phyloP scores from a whole-genome alignment of 2,329 filamentous ascomycete genomes.

The Macroventuria anomochaeta region DNA sequence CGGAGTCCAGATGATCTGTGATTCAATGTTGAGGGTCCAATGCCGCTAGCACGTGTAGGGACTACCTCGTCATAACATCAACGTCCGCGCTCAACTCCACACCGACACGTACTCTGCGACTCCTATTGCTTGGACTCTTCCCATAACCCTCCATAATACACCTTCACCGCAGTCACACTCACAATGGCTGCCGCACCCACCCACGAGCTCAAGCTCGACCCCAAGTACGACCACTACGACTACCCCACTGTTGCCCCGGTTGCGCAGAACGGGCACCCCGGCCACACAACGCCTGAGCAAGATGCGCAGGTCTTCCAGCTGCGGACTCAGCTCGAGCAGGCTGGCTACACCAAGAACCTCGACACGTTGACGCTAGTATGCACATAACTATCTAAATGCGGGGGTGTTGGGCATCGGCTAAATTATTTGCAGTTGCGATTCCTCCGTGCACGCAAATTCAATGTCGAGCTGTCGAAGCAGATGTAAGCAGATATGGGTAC shows the following conservation, averaged over 20 bases:
- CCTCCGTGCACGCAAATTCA: constrained; percentile 92
- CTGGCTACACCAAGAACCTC: constrained; percentile 81
- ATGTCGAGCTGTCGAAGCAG: constrained; percentile 79
- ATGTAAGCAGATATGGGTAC: constrained; percentile 70
- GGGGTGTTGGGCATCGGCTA: constrained; percentile 21
- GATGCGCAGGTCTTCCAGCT: constrained; percentile 89
- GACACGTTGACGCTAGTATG: constrained; percentile 90
- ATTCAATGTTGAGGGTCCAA: constrained; percentile 13
- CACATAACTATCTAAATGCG: not conserved
- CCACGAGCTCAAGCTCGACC: constrained; percentile 64
- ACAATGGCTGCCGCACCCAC: constrained; percentile 42
- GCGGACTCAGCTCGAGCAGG: constrained; percentile 80
- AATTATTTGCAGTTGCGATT: constrained; percentile 72
- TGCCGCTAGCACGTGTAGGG: constrained; percentile 35
- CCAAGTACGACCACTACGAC: constrained; percentile 97
- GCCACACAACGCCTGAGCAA: constrained; percentile 84
- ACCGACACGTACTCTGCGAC: constrained; percentile 17
- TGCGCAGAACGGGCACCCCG: constrained; percentile 78
- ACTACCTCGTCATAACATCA: constrained; percentile 39
- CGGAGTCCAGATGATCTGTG: constrained; percentile 10
- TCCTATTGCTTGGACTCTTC: constrained; percentile 20
- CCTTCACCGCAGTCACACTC: constrained; percentile 14
- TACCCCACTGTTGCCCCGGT: constrained; percentile 80
- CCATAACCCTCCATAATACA: constrained; percentile 3
- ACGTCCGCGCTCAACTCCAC: constrained; percentile 26